Base-by-base conservation (phyloP, 805 yeast genomes). In the Metschnikowia lunata region DNA sequence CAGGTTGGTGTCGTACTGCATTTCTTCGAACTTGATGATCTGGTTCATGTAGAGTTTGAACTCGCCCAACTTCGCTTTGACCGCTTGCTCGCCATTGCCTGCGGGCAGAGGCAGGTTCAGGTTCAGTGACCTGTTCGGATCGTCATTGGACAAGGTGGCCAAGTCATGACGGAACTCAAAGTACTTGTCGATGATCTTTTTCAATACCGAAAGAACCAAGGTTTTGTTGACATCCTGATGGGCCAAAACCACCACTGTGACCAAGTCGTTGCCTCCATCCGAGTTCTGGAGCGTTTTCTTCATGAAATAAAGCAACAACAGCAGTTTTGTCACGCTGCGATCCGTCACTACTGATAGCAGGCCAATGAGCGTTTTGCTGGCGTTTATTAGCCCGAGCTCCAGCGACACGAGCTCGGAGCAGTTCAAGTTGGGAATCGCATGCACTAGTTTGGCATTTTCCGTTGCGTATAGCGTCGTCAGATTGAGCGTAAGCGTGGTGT, bases 401-500 rank as follows among this genome's bases (percentile, higher is more conserved):
- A 72, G 75, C 12, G 81, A 71, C 4, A 80, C 66, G 1, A 74
- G 60, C 52, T 80, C 85, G 1, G 76, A 67, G 45, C 82, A 72
- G 51, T 78, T 78, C 39, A 79, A 61, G 40, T 68, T 71, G 34
- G 71, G 62, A 26, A 70, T 49, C n/a, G 63, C 55, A 28, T 70
- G 67, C 1, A 69, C 63, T 32, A 80, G 58, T 23, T 63, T 65
- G 36, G 62, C 59, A 55, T 78, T 78, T 51, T 80, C 84, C 49
- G 78, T 71, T 10, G 84, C 75, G 58, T 76, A 81, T 11, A 80
- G 63, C 0, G 85, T 79, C 6, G 83, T 76, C 13, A 85, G 79
- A 55, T 81, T 80, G 42, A 66, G 60, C 4, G 80, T 72, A 33
- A 76, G 62, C 3, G 80, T 72, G 15, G 77, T 71, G 51, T 69